Percentiles rank a stretch among this genome's conserved stretches.
Evolutionary conservation across 768 basidiomycete species (phyloP).

Genomic region (Suillus cothurnatus): DNA sequence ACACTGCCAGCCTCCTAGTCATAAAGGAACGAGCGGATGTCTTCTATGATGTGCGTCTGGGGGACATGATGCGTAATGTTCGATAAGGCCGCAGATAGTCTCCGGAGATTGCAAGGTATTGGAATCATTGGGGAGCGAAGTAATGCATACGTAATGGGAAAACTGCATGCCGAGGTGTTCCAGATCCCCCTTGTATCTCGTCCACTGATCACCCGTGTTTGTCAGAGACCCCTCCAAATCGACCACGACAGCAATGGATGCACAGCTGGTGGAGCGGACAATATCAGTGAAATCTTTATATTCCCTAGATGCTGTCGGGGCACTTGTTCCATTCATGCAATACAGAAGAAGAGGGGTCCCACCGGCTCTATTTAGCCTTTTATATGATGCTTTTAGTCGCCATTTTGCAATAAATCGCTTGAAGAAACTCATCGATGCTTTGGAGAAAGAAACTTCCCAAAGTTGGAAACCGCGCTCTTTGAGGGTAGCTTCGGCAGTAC

Average conservation of each 20-base stretch:
- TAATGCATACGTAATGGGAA: conserved; percentile 42
- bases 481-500: too few relatives aligned
- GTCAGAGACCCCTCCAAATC: conserved; percentile 33
- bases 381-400: neutral
- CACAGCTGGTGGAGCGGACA: conserved; percentile 12
- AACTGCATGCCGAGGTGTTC: conserved; percentile 37
- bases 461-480: too few relatives aligned
- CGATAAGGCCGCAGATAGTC: neutral
- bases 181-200: conserved; percentile 35
- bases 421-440: neutral
- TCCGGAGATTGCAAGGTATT: neutral
- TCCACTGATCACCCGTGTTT: conserved; percentile 44
- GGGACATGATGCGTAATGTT: neutral
- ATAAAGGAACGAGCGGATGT: too few relatives aligned
- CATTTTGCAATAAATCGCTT: neutral
- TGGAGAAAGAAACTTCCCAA: too few relatives aligned
- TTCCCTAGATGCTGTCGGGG: neutral
- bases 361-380: neutral
- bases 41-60: too few relatives aligned
- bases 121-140: conserved; percentile 23
- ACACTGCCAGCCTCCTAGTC: too few relatives aligned
- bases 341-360: neutral
- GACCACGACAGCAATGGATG: conserved; percentile 33
- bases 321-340: neutral
- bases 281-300: neutral